Conservation (phyloP, 257 asterid genomes). For the Solanum paucissectum region DNA sequence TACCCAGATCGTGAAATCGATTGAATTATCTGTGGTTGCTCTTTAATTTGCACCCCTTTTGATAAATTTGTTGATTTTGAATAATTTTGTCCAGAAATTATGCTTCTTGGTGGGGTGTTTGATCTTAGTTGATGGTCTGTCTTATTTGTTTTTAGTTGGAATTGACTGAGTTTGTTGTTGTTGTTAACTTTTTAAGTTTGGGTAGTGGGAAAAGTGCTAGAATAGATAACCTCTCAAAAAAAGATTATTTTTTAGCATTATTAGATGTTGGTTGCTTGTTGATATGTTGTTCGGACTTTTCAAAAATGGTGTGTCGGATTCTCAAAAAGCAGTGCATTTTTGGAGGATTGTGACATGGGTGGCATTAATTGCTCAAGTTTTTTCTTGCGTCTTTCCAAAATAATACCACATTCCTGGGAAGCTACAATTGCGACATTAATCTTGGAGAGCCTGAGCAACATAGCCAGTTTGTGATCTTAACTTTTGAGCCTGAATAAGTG, state of each 20-base stretch:
- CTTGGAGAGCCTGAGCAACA: background rate
- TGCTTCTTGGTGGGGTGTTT: background rate
- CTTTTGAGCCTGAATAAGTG: background rate
- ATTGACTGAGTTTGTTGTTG: background rate
- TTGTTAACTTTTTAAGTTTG: background rate
- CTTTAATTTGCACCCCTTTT: background rate
- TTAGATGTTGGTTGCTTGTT: background rate
- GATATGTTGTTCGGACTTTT: background rate
- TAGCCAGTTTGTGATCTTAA: background rate
- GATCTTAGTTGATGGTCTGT: background rate
- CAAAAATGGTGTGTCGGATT: background rate
- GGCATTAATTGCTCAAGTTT: background rate
- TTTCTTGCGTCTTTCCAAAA: background rate
- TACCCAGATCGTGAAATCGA: background rate
- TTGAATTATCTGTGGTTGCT: background rate
- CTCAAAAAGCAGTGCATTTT: background rate
- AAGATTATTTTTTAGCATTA: background rate
- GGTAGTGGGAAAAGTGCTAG: background rate
- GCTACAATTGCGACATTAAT: background rate
- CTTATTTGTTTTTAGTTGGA: background rate
- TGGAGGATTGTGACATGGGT: background rate
- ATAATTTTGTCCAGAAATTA: background rate
- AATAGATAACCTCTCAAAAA: background rate
- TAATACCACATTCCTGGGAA: fast-evolving
- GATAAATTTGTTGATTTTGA: background rate